Conservation (phyloP, 2,329 filamentous ascomycete genomes). For the Arthrinium puccinioides region DNA sequence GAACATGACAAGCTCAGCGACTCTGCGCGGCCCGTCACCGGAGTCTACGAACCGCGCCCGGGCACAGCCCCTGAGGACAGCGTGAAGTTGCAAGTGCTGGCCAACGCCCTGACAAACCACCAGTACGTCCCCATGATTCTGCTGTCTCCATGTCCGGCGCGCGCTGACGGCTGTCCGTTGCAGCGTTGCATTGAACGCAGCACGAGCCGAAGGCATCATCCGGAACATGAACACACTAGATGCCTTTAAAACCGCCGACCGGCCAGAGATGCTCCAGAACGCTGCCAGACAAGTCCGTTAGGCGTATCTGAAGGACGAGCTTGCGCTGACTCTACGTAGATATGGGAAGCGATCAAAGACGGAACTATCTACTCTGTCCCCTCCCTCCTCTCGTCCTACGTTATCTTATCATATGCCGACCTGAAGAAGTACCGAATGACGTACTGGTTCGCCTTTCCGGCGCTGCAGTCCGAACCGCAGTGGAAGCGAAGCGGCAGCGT, state of each 20-base stretch:
- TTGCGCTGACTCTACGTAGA: slow-evolving; percentile 39
- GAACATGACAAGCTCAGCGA: slow-evolving; percentile 96
- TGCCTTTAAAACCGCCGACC: slow-evolving; percentile 81
- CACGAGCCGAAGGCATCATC: slow-evolving; percentile 86
- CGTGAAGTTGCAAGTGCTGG: slow-evolving; percentile 84
- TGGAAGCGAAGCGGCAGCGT: slow-evolving; percentile 62
- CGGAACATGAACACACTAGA: slow-evolving; percentile 96
- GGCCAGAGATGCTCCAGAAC: slow-evolving; percentile 67
- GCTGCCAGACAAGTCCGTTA: slow-evolving; percentile 66
- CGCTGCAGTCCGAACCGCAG: slow-evolving; percentile 77
- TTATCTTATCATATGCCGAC: slow-evolving; percentile 86
- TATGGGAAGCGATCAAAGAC: slow-evolving; percentile 97
- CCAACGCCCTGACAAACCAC: slow-evolving; percentile 75
- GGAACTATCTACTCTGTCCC: slow-evolving; percentile 94
- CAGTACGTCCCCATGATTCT: slow-evolving; percentile 71
- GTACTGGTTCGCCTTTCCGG: slow-evolving; percentile 98
- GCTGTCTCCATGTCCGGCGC: too few relatives aligned
- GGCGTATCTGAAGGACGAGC: not conserved
- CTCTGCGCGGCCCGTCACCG: slow-evolving; percentile 77
- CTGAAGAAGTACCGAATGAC: slow-evolving; percentile 96
- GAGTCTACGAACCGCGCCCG: slow-evolving; percentile 78
- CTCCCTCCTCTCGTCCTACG: slow-evolving; percentile 82
- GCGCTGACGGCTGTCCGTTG: too few relatives aligned
- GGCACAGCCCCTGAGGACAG: slow-evolving; percentile 66
- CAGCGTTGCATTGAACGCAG: slow-evolving; percentile 63